phyloP scores from a whole-genome alignment of 495 filamentous ascomycete genomes.

The Penicillium cinerascens region DNA sequence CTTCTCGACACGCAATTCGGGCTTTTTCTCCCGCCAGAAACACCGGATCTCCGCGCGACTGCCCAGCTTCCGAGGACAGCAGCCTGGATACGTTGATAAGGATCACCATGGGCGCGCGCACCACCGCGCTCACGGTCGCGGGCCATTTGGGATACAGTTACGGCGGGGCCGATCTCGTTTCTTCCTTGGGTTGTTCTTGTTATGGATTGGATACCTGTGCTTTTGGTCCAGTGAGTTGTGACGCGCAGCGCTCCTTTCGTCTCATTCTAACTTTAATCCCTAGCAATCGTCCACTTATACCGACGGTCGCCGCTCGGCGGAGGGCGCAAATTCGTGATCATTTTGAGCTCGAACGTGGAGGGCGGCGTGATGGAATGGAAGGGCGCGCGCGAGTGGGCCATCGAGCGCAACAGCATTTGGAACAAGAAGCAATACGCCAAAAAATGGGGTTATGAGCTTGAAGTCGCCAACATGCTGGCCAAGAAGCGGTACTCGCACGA shows the following conservation, averaged over 20 bases:
- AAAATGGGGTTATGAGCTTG: constrained; percentile 91
- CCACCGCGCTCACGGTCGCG: constrained; percentile 23
- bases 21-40: constrained; percentile 79
- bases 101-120: constrained; percentile 62
- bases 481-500: constrained; percentile 99
- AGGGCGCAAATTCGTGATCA: constrained; percentile 88
- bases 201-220: constrained; percentile 61
- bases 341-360: constrained; percentile 88
- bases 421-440: constrained; percentile 89
- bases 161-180: constrained; percentile 58
- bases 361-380: constrained; percentile 99
- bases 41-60: constrained; percentile 69
- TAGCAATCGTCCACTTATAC: constrained; percentile 44
- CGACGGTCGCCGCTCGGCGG: constrained; percentile 66
- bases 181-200: constrained; percentile 54
- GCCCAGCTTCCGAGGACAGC: constrained; percentile 57
- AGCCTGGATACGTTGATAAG: constrained; percentile 62
- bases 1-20: constrained; percentile 74
- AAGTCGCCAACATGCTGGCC: constrained; percentile 95
- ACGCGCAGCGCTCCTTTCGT: constrained; percentile 29
- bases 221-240: constrained; percentile 48
- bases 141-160: constrained; percentile 35
- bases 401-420: constrained; percentile 90
- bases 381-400: constrained; percentile 94
- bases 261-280: constrained; percentile 3